phyloP scores from a whole-genome alignment of 1,284 basidiomycete species.

The Microbotryum saponariae region DNA sequence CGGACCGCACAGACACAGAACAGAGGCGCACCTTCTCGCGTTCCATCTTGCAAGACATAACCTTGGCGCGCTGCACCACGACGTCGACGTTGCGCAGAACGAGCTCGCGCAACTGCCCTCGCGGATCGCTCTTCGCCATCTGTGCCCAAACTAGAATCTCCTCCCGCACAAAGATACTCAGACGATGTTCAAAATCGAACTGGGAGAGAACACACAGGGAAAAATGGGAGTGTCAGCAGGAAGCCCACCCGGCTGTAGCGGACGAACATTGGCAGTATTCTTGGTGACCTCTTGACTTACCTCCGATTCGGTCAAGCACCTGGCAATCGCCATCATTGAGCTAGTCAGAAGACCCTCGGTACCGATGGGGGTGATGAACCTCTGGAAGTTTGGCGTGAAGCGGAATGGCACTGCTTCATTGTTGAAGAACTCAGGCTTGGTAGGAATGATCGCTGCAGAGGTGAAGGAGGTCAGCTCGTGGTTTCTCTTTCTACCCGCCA shows the following conservation, averaged over 20 bases:
- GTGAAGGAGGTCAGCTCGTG: slow-evolving; percentile 1
- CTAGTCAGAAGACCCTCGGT: slow-evolving; percentile 84
- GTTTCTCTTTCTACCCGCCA: background rate
- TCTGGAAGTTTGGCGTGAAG: slow-evolving; percentile 91
- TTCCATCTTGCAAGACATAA: slow-evolving; percentile 74
- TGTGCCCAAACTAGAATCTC: slow-evolving; percentile 69
- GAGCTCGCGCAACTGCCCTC: slow-evolving; percentile 54
- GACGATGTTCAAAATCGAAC: slow-evolving; percentile 80
- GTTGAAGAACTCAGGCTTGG: slow-evolving; percentile 36
- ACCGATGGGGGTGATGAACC: slow-evolving; percentile 79
- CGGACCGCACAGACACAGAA: background rate
- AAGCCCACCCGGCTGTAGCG: background rate
- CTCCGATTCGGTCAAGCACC: slow-evolving; percentile 85
- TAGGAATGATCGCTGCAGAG: slow-evolving; percentile 43
- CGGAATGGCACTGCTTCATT: slow-evolving; percentile 92
- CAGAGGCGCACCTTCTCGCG: slow-evolving; percentile 58
- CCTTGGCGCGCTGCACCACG: slow-evolving; percentile 75
- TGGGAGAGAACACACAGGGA: slow-evolving; percentile 52
- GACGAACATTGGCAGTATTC: background rate
- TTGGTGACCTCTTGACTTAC: slow-evolving; percentile 47
- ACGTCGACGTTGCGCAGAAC: slow-evolving; percentile 68
- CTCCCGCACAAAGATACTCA: slow-evolving; percentile 84
- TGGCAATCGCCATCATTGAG: slow-evolving; percentile 81
- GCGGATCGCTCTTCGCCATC: slow-evolving; percentile 43
- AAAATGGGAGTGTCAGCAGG: slow-evolving; percentile 7